Evolutionary conservation across 805 yeast species (phyloP).

Genomic region (Teunomyces stri): DNA sequence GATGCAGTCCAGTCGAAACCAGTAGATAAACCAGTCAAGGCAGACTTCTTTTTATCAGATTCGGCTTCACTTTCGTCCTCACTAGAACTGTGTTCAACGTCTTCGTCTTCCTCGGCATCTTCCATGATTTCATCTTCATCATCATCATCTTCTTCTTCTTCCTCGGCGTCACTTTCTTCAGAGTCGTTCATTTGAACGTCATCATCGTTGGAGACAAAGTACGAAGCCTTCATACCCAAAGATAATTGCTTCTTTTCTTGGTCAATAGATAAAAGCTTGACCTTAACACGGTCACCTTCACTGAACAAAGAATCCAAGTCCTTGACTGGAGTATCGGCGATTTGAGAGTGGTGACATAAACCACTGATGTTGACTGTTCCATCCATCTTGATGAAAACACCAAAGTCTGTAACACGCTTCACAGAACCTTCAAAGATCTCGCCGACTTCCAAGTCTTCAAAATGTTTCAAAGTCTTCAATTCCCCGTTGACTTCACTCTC

Average conservation of each 20-base stretch:
- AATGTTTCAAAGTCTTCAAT: conserved; percentile 52
- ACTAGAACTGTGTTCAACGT: conserved; percentile 3
- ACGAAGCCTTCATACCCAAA: conserved; percentile 93
- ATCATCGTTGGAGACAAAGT: conserved; percentile 49
- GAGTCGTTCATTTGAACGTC: conserved; percentile 29
- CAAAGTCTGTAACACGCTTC: conserved; percentile 76
- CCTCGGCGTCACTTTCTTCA: conserved; percentile 23
- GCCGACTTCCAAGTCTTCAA: conserved; percentile 67
- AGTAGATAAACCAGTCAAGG: conserved; percentile 64
- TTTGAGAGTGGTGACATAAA: conserved; percentile 80
- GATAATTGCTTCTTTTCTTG: conserved; percentile 69
- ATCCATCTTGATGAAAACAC: conserved; percentile 83
- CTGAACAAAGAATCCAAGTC: conserved; percentile 68
- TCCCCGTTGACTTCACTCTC: conserved; percentile 78
- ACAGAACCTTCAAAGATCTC: conserved; percentile 76
- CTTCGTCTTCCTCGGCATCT: conserved; percentile 23
- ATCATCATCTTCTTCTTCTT: conserved; percentile 27
- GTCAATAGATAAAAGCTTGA: conserved; percentile 66
- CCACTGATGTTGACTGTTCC: conserved; percentile 77
- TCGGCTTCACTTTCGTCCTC: conserved; percentile 26
- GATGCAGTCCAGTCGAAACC: conserved; percentile 97
- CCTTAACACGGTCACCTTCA: conserved; percentile 89
- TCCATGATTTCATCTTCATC: conserved; percentile 21
- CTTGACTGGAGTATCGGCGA: conserved; percentile 65
- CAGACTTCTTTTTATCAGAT: conserved; percentile 14